A percentile compares a stretch with the other conserved stretches of the same genome.
These are phyloP conservation scores for Mycena galopus DNA, from an alignment of 768 basidiomycete species.

Conservation along the genomic window DNA sequence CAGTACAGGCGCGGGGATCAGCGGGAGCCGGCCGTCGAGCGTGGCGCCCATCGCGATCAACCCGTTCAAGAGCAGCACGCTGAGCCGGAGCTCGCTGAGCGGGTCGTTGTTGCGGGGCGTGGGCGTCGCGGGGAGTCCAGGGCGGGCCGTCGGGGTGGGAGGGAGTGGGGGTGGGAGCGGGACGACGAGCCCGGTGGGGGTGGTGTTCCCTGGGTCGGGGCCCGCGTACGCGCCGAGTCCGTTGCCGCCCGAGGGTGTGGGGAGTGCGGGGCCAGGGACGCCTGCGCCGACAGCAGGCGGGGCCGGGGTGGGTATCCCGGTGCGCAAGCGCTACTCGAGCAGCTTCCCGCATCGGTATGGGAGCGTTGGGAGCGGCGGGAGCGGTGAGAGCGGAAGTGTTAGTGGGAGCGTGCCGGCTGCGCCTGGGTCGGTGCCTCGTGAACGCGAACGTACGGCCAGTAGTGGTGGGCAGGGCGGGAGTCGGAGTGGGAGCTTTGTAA, in stretches of 20 bases:
- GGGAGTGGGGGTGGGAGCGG: slow-evolving; percentile 31
- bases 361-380: slow-evolving; percentile 55
- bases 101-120: slow-evolving; percentile 26
- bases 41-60: slow-evolving; percentile 16
- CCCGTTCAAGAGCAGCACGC: slow-evolving; percentile 49
- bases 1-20: not conserved
- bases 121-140: slow-evolving; percentile 7
- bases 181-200: slow-evolving; percentile 17
- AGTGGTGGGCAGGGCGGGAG: slow-evolving; percentile 44
- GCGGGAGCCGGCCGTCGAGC: slow-evolving; percentile 3
- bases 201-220: slow-evolving; percentile 32
- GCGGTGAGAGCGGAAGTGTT: slow-evolving; percentile 29
- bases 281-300: not conserved
- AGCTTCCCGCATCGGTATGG: slow-evolving; percentile 82
- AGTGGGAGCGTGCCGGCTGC: not conserved
- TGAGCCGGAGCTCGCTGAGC: slow-evolving; percentile 33
- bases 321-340: slow-evolving; percentile 79
- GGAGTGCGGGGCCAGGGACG: no score
- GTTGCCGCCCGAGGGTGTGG: no score
- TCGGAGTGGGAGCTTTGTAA: slow-evolving; percentile 30
- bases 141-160: no score
- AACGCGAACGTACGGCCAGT: not conserved
- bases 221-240: not conserved
- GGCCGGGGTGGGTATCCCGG: slow-evolving; percentile 35
- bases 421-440: not conserved